Conservation (phyloP, 257 asterid species). For the Dorcoceras hygrometricum region DNA sequence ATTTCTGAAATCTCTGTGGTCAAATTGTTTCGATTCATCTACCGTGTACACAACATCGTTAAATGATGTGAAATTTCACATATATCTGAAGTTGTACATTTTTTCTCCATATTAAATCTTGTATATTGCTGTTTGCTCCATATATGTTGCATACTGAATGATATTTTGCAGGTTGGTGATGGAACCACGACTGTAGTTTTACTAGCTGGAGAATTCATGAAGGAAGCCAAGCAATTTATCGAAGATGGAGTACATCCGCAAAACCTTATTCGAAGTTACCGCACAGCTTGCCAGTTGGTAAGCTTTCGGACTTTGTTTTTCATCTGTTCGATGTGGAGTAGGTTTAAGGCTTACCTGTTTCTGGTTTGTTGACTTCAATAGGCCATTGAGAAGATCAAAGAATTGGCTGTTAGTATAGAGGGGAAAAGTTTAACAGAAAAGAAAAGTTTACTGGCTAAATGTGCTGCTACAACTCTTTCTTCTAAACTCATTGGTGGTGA, state of each 20-base stretch:
- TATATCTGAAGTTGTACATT: not conserved
- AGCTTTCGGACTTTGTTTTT: constrained; percentile 7
- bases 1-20: not conserved
- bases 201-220: constrained; percentile 92
- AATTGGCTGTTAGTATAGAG: constrained; percentile 79
- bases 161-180: constrained; percentile 82
- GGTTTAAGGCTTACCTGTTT: constrained; percentile 16
- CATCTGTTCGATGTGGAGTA: constrained; percentile 18
- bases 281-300: constrained; percentile 83
- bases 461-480: constrained; percentile 96
- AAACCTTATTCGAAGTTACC: constrained; percentile 83
- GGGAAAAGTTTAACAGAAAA: constrained; percentile 94
- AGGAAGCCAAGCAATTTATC: constrained; percentile 96
- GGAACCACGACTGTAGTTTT: constrained; percentile 98
- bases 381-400: constrained; percentile 82
- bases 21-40: not conserved
- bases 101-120: not conserved
- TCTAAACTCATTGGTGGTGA: constrained; percentile 99
- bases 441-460: constrained; percentile 80
- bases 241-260: constrained; percentile 99
- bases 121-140: constrained; percentile 4
- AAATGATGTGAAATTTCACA: not conserved
- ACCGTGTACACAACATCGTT: not conserved
- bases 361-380: constrained; percentile 16
- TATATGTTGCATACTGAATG: constrained; percentile 16